These are phyloP conservation scores for Komagataella ulmi DNA, from an alignment of 805 yeast genomes.

Conservation along the genomic window DNA sequence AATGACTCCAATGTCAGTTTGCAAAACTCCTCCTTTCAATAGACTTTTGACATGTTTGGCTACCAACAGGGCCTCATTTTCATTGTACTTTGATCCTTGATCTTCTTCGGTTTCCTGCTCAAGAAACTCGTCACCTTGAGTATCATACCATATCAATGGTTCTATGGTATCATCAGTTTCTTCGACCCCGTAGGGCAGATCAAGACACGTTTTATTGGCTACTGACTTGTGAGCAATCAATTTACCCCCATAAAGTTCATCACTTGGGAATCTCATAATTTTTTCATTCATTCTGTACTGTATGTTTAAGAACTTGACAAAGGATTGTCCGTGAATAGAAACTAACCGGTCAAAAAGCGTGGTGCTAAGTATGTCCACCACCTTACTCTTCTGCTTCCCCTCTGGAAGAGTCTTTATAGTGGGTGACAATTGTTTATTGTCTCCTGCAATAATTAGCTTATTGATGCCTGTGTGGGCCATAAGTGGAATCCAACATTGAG, in stretches of 20 bases:
- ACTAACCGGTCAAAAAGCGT: conserved; percentile 79
- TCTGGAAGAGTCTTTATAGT: conserved; percentile 45
- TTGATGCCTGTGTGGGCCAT: conserved; percentile 45
- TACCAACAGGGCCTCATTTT: conserved; percentile 59
- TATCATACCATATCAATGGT: conserved; percentile 75
- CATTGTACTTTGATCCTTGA: conserved; percentile 51
- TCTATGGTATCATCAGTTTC: conserved; percentile 40
- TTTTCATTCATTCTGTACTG: conserved; percentile 81
- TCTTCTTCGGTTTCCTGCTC: conserved; percentile 33
- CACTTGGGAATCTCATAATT: conserved; percentile 72
- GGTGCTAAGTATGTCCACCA: conserved; percentile 33
- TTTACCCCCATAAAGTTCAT: conserved; percentile 45
- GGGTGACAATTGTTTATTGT: conserved; percentile 85
- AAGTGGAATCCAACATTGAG: conserved; percentile 94
- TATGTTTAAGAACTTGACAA: conserved; percentile 45
- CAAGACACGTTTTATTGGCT: conserved; percentile 33
- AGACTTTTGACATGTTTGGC: conserved; percentile 40
- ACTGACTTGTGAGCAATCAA: conserved; percentile 54
- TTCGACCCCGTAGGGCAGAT: conserved; percentile 29
- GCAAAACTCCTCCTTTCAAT: conserved; percentile 34
- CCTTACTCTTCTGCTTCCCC: conserved; percentile 17
- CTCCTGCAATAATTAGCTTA: conserved; percentile 78
- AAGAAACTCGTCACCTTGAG: conserved; percentile 77
- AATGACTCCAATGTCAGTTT: conserved; percentile 63
- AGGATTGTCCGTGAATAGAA: conserved; percentile 26